Evolutionary conservation across 75 land plant species (phyloP).

Genomic region (Picea sitchensis): DNA sequence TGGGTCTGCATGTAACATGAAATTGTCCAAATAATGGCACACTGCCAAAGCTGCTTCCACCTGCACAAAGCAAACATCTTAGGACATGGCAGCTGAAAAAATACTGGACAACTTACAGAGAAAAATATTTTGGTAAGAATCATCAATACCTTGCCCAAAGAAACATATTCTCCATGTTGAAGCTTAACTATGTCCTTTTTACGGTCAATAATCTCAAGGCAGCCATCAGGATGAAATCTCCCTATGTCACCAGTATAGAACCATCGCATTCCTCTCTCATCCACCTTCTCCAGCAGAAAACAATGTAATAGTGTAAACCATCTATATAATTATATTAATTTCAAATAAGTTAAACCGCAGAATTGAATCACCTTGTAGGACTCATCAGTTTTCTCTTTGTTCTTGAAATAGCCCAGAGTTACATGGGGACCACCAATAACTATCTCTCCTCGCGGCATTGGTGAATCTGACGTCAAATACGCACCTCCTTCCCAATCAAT

Average conservation of each 20-base stretch:
- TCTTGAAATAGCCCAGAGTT: slow-evolving; percentile 78
- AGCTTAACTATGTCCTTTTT: slow-evolving; percentile 90
- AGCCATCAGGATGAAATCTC: slow-evolving; percentile 77
- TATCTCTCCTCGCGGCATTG: slow-evolving; percentile 87
- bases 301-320: background rate
- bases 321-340: background rate
- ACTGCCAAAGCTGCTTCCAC: slow-evolving; percentile 65
- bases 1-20: slow-evolving; percentile 84
- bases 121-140: background rate
- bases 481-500: slow-evolving; percentile 86
- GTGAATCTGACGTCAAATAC: slow-evolving; percentile 57
- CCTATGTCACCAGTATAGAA: slow-evolving; percentile 93
- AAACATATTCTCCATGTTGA: slow-evolving; percentile 90
- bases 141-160: slow-evolving; percentile 70
- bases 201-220: slow-evolving; percentile 88
- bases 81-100: background rate
- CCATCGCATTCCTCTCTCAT: slow-evolving; percentile 81
- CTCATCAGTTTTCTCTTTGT: slow-evolving; percentile 78
- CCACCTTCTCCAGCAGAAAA: slow-evolving; percentile 32
- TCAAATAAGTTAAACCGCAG: background rate
- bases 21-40: slow-evolving; percentile 75
- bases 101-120: background rate
- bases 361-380: slow-evolving; percentile 58
- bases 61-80: slow-evolving; percentile 24
- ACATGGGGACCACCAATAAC: slow-evolving; percentile 87